Conservation (phyloP, 1,284 basidiomycete genomes). For the Ceratobasidium sp. region DNA sequence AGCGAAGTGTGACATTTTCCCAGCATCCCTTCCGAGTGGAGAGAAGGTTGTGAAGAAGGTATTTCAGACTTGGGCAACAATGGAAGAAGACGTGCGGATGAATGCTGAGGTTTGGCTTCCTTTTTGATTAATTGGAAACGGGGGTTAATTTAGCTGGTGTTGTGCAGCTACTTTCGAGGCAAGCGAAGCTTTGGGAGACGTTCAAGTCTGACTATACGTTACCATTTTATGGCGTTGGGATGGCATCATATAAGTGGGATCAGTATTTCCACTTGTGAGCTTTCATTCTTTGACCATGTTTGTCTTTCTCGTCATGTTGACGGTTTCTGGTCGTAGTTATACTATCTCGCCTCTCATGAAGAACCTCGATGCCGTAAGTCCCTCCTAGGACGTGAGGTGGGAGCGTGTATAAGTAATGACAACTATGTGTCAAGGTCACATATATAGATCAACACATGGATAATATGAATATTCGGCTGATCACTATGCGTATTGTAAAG, state of each 20-base stretch:
- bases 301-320: neutral
- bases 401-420: neutral
- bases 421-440: slow-evolving; percentile 1
- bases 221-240: slow-evolving; percentile 42
- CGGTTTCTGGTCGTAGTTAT: neutral
- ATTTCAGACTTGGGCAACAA: slow-evolving; percentile 25
- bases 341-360: slow-evolving; percentile 20
- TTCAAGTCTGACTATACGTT: slow-evolving; percentile 37
- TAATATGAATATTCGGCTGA: slow-evolving; percentile 6
- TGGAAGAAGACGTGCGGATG: neutral
- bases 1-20: slow-evolving; percentile 19
- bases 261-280: slow-evolving; percentile 31
- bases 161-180: slow-evolving; percentile 8
- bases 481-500: slow-evolving; percentile 25
- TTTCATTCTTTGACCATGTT: too few relatives aligned
- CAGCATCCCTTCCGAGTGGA: slow-evolving; percentile 5
- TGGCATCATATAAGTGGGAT: slow-evolving; percentile 5
- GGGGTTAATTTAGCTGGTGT: neutral
- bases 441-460: slow-evolving; percentile 23
- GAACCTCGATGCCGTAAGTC: slow-evolving; percentile 27
- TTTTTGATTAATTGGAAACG: neutral
- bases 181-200: slow-evolving; percentile 17
- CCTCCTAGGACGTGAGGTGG: neutral
- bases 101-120: slow-evolving; percentile 17
- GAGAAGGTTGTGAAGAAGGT: slow-evolving; percentile 41